These are phyloP conservation scores for Dipodascus albidus DNA, from an alignment of 805 yeast species.

Conservation along the genomic window DNA sequence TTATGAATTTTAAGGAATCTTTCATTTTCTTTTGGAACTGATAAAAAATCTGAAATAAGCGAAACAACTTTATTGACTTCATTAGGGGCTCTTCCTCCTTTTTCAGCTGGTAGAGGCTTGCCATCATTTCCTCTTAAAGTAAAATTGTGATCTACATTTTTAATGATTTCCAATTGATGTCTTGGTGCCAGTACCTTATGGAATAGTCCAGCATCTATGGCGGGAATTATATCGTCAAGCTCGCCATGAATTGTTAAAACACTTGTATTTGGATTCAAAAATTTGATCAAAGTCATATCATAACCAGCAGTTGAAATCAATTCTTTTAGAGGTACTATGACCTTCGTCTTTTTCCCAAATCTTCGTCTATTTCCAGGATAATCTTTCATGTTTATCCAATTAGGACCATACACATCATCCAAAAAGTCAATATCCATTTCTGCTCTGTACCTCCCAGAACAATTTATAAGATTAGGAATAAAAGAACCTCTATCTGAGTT, in stretches of 20 bases:
- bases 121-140: slow-evolving; percentile 23
- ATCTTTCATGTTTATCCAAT: slow-evolving; percentile 25
- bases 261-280: slow-evolving; percentile 27
- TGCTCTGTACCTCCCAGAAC: slow-evolving; percentile 55
- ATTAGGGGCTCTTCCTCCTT: slow-evolving; percentile 23
- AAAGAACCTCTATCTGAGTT: slow-evolving; percentile 19
- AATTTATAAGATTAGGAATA: slow-evolving; percentile 58
- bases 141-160: slow-evolving; percentile 70
- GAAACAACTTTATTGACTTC: slow-evolving; percentile 44
- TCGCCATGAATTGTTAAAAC: slow-evolving; percentile 65
- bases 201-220: slow-evolving; percentile 48
- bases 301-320: slow-evolving; percentile 1
- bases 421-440: slow-evolving; percentile 26
- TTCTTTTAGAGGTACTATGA: slow-evolving; percentile 9
- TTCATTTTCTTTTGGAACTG: slow-evolving; percentile 34
- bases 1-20: slow-evolving; percentile 36
- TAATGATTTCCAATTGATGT: slow-evolving; percentile 45
- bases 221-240: slow-evolving; percentile 53
- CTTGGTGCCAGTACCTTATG: slow-evolving; percentile 48
- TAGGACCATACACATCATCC: slow-evolving; percentile 12
- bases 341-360: slow-evolving; percentile 9
- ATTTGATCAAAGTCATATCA: slow-evolving; percentile 6
- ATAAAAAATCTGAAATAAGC: slow-evolving; percentile 34
- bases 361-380: slow-evolving; percentile 1
- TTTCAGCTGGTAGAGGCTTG: neutral